Evolutionary conservation across 257 asterid species (phyloP).

Genomic region (Nicotiana benthamiana): DNA sequence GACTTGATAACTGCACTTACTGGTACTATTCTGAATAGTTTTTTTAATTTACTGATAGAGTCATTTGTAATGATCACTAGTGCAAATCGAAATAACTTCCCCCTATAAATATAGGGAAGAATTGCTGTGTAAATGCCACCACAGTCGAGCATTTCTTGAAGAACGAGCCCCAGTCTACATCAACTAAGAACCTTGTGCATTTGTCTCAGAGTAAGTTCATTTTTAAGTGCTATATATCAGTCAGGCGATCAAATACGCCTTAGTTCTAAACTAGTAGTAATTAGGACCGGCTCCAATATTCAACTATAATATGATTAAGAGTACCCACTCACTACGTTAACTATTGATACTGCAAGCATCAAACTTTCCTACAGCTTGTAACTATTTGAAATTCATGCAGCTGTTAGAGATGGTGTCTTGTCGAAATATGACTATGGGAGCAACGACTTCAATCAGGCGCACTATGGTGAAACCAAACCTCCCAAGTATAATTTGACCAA

Average conservation of each 20-base stretch:
- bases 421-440: slow-evolving; percentile 67
- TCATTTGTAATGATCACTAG: not conserved
- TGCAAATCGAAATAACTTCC: not conserved
- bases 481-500: slow-evolving; percentile 51
- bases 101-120: slow-evolving; percentile 36
- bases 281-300: not conserved
- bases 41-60: not conserved
- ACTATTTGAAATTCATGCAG: slow-evolving; percentile 21
- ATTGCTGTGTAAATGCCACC: slow-evolving; percentile 72
- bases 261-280: not conserved
- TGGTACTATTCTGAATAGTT: slow-evolving; percentile 22
- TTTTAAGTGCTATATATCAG: not conserved
- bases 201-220: slow-evolving; percentile 70
- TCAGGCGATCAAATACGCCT: not conserved
- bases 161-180: slow-evolving; percentile 77
- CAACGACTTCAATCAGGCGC: slow-evolving; percentile 36
- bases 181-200: slow-evolving; percentile 78
- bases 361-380: not conserved
- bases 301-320: not conserved
- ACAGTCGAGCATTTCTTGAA: slow-evolving; percentile 43
- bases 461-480: slow-evolving; percentile 53
- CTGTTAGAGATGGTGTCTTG: slow-evolving; percentile 54
- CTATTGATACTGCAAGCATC: not conserved
- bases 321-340: not conserved
- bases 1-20: slow-evolving; percentile 61